These are phyloP conservation scores for Boletus rufocinnamomeus DNA, from an alignment of 768 basidiomycete genomes.

Conservation along the genomic window DNA sequence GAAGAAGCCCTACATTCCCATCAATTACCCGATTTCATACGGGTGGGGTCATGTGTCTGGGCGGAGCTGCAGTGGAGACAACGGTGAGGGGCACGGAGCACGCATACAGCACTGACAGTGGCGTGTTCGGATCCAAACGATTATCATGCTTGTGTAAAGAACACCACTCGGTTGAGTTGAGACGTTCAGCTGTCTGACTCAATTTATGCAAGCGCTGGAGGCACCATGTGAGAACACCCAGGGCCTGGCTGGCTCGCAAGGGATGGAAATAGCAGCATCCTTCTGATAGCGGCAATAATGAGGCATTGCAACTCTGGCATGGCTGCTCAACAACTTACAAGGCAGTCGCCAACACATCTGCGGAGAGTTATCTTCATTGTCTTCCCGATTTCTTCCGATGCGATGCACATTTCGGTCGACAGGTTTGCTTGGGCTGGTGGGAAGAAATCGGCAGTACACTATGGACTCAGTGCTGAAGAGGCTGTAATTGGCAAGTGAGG, in stretches of 20 bases:
- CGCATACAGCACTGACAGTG: constrained; percentile 3
- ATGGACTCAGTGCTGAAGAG: too few species aligned
- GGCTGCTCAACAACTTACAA: background rate
- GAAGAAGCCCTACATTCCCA: constrained; percentile 13
- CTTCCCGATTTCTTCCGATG: too few species aligned
- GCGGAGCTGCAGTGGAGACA: background rate
- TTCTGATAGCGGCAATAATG: background rate
- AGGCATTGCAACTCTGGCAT: background rate
- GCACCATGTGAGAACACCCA: background rate
- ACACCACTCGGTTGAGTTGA: background rate
- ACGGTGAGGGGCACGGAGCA: background rate
- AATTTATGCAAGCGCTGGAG: constrained; percentile 3
- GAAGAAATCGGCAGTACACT: background rate
- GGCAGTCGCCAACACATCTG: background rate
- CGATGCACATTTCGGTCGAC: too few species aligned
- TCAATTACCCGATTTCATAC: background rate
- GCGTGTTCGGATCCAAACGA: background rate
- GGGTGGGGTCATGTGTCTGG: constrained; percentile 6
- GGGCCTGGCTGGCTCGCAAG: background rate
- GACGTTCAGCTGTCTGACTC: background rate
- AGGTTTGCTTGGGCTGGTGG: too few species aligned
- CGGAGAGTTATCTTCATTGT: background rate
- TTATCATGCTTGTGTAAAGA: background rate
- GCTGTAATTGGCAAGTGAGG: background rate
- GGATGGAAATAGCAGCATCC: background rate